phyloP scores from a whole-genome alignment of 805 yeast species.

The Kodamaea laetipori region DNA sequence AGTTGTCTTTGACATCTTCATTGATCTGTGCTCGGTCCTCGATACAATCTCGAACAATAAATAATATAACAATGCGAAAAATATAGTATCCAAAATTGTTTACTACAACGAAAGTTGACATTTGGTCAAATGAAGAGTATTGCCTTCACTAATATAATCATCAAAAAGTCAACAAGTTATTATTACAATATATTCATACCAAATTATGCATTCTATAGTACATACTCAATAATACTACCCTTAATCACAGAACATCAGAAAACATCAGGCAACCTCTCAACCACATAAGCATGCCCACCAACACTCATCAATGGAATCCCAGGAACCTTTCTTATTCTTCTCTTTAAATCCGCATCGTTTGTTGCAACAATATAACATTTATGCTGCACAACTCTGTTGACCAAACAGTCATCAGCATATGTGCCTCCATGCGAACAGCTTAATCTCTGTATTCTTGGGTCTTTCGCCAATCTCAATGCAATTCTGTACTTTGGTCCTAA shows the following conservation, averaged over 20 bases:
- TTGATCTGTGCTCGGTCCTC: too few species aligned
- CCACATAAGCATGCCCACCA: slow-evolving; percentile 87
- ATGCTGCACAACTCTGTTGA: slow-evolving; percentile 90
- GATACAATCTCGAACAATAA: too few species aligned
- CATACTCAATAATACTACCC: neutral
- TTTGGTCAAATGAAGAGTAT: too few species aligned
- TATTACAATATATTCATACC: neutral
- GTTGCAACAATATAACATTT: slow-evolving; percentile 97
- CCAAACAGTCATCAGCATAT: slow-evolving; percentile 97
- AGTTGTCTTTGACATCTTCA: too few species aligned
- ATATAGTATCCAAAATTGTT: too few species aligned
- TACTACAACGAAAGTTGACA: too few species aligned
- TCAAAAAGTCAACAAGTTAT: too few species aligned
- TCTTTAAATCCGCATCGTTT: slow-evolving; percentile 94
- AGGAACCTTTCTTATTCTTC: slow-evolving; percentile 93
- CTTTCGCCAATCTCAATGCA: slow-evolving; percentile 89
- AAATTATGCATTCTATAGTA: slow-evolving; percentile 6
- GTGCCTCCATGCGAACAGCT: slow-evolving; percentile 94
- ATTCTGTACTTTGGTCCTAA: slow-evolving; percentile 93
- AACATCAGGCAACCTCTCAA: slow-evolving; percentile 95
- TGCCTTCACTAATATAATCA: too few species aligned
- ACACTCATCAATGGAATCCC: slow-evolving; percentile 98
- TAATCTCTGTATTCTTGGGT: slow-evolving; percentile 84
- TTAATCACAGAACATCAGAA: slow-evolving; percentile 42
- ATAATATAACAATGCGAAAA: too few species aligned